A percentile compares a stretch with the other conserved stretches of the same genome.
These are phyloP conservation scores for Podosphaera fusca DNA, from an alignment of 2,329 filamentous ascomycete genomes.

Conservation along the genomic window DNA sequence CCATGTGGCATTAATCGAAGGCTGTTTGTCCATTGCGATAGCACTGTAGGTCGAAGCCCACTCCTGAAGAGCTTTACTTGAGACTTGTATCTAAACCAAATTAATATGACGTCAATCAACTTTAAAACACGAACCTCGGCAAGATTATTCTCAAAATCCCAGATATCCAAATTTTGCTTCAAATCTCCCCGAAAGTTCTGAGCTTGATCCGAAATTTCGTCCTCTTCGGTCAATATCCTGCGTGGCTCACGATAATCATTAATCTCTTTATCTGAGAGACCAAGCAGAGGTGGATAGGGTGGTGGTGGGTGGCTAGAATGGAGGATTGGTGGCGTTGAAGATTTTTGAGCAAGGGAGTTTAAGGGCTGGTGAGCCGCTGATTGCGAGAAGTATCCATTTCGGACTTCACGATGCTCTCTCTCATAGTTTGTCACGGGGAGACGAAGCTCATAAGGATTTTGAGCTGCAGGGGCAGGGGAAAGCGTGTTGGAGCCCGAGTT, in stretches of 20 bases:
- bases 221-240: slow-evolving; percentile 4
- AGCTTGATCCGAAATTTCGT: slow-evolving; percentile 5
- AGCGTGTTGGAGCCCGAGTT: slow-evolving; percentile 10
- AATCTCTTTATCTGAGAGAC: slow-evolving; percentile 10
- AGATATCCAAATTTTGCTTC: slow-evolving; percentile 13
- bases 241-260: slow-evolving; percentile 7
- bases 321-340: slow-evolving; percentile 4
- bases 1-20: slow-evolving; percentile 21
- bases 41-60: slow-evolving; percentile 26
- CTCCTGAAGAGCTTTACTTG: slow-evolving; percentile 14
- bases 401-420: slow-evolving; percentile 4
- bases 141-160: slow-evolving; percentile 15
- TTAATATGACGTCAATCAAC: background rate
- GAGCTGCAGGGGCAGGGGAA: slow-evolving; percentile 7
- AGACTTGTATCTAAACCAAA: slow-evolving; percentile 10
- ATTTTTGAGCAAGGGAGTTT: slow-evolving; percentile 9
- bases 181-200: slow-evolving; percentile 9
- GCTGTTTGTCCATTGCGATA: slow-evolving; percentile 25
- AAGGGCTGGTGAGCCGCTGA: slow-evolving; percentile 3
- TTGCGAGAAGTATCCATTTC: too few species aligned
- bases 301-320: slow-evolving; percentile 6
- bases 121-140: slow-evolving; percentile 8
- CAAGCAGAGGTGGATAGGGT: slow-evolving; percentile 1
- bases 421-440: slow-evolving; percentile 11
- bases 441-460: slow-evolving; percentile 9